These are phyloP conservation scores for Polygonum aviculare DNA, from an alignment of 148 eudicot genomes.

Conservation along the genomic window DNA sequence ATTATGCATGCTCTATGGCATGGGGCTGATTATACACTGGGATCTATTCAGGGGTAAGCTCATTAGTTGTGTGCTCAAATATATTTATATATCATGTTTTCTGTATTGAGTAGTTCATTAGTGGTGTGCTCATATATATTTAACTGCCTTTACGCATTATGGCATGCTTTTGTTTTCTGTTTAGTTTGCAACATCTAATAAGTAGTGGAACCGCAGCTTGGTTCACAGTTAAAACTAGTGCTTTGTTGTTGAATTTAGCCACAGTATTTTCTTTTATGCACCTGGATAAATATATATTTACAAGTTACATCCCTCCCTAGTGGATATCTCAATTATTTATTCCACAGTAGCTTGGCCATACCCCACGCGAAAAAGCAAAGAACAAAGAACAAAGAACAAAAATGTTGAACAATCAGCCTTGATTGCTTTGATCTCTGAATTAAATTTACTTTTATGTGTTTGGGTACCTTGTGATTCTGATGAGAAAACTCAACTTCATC, in stretches of 20 bases:
- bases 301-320: not conserved
- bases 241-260: not conserved
- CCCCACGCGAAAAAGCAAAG: not conserved
- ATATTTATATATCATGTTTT: not conserved
- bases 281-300: not conserved
- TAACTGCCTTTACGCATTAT: too few relatives aligned
- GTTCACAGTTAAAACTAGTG: not conserved
- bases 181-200: not conserved
- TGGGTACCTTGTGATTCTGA: not conserved
- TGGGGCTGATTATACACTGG: conserved; percentile 49
- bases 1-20: conserved; percentile 90
- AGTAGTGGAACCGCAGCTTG: not conserved
- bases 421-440: not conserved
- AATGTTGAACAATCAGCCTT: not conserved
- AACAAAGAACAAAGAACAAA: not conserved
- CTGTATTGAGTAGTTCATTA: too few relatives aligned
- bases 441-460: not conserved
- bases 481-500: not conserved
- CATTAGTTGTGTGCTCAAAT: not conserved
- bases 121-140: too few relatives aligned
- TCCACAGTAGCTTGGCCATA: not conserved
- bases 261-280: not conserved
- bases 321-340: conserved; percentile 5
- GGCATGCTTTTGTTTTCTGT: not conserved
- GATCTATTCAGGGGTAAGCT: not conserved